Base-by-base conservation (phyloP, 2,329 filamentous ascomycete species). In the Furcasterigmium sp. region DNA sequence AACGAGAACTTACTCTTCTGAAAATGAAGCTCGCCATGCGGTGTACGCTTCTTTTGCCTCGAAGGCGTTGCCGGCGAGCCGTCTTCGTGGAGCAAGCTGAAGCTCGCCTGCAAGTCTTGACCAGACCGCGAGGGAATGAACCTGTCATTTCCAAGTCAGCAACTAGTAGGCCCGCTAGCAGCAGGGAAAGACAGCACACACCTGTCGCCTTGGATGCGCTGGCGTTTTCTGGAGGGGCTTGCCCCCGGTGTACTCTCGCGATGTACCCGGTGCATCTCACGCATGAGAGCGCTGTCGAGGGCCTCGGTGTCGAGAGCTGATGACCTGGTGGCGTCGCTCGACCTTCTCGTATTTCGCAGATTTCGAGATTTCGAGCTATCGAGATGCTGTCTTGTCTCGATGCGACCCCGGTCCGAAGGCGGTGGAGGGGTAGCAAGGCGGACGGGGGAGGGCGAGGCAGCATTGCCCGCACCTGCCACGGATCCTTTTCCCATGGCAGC, bases 91-190 rank as follows among this genome's bases (percentile, higher is more conserved):
- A 97, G 74, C 43, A 97, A 71, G 60, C 84, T 95, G 66, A 93
- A 97, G 63, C 90, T 94, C 42, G 91, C 90, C 61, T 91, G 87
- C 19, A 97, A 72, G 64, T 98, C 93, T 63, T 95, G 90, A 6
- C 91, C 93, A 51, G 91, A 85, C 34, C 93, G 81, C 55, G 93
- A 94, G 21, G 93, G 93, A 53, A 98, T 97, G 61, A 98, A 98
- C 56, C 93, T 95, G 59, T 45, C 40, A 8, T 37, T 49, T 37
- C 30, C 30, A 25, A 20, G 32, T 35, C 15, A 35, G n/a, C n/a
- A n/a, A n/a, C n/a, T n/a, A n/a, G n/a, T n/a, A n/a, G n/a, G n/a
- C n/a, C n/a, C n/a, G n/a, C n/a, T n/a, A n/a, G n/a, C n/a, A n/a
- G n/a, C n/a, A n/a, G n/a, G n/a, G n/a, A n/a, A n/a, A n/a, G n/a